Conservation (phyloP, 2,329 filamentous ascomycete genomes). For the Hypomyces rosellus region DNA sequence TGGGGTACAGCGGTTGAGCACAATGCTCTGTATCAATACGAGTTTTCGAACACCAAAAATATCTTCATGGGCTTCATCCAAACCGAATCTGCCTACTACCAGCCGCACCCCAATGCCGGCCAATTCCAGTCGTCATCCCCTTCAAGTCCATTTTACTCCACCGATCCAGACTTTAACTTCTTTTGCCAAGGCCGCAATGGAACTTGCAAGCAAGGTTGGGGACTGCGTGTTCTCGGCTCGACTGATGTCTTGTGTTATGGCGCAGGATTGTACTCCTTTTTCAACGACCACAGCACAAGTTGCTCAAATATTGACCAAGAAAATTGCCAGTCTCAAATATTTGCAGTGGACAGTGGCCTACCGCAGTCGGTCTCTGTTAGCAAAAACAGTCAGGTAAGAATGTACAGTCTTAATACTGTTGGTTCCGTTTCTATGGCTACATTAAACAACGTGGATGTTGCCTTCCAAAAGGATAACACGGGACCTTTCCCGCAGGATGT, state of each 20-base stretch:
- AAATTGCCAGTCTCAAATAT: too few relatives aligned
- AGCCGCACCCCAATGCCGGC: constrained; percentile 16
- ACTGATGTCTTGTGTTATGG: constrained; percentile 1
- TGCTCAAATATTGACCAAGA: too few relatives aligned
- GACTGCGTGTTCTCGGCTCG: constrained; percentile 1
- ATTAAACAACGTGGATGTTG: too few relatives aligned
- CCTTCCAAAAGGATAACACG: too few relatives aligned
- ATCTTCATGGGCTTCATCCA: constrained; percentile 57
- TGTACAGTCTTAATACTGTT: too few relatives aligned
- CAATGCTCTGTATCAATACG: constrained; percentile 44
- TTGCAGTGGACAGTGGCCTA: too few relatives aligned
- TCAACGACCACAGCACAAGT: background rate
- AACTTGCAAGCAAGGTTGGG: constrained; percentile 2
- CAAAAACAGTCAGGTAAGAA: too few relatives aligned
- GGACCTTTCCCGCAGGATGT: too few relatives aligned
- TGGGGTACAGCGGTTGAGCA: constrained; percentile 36
- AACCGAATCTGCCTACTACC: constrained; percentile 49
- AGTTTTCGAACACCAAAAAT: constrained; percentile 37
- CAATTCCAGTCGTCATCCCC: constrained; percentile 14
- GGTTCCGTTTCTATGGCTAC: too few relatives aligned
- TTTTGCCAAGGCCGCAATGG: constrained; percentile 1
- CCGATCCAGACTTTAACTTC: constrained; percentile 1
- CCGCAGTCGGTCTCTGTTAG: too few relatives aligned
- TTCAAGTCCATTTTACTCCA: constrained; percentile 5
- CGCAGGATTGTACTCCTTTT: constrained; percentile 6